These are phyloP conservation scores for Leccinum longicurvipes DNA, from an alignment of 768 basidiomycete genomes.

Conservation along the genomic window DNA sequence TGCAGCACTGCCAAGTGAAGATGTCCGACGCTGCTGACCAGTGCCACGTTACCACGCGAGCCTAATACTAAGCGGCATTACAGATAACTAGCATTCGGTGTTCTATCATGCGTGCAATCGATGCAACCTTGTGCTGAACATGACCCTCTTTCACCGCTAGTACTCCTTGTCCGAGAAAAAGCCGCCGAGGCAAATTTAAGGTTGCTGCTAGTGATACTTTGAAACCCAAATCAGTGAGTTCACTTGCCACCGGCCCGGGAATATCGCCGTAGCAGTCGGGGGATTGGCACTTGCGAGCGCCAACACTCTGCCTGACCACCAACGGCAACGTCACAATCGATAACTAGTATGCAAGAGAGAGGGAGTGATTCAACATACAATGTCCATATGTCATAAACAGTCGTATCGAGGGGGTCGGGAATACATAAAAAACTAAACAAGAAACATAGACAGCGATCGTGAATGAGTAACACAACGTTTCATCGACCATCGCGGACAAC, in stretches of 20 bases:
- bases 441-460: neutral
- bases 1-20: neutral
- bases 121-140: neutral
- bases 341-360: neutral
- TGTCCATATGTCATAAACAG: neutral
- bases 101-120: neutral
- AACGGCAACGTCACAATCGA: too few relatives aligned
- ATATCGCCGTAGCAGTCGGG: too few relatives aligned
- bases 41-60: neutral
- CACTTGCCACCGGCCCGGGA: too few relatives aligned
- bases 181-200: too few relatives aligned
- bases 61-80: neutral
- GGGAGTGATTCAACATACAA: constrained; percentile 1
- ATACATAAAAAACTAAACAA: neutral
- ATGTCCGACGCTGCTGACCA: neutral
- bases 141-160: neutral
- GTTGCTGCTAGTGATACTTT: too few relatives aligned
- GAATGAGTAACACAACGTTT: neutral
- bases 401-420: neutral
- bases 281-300: too few relatives aligned
- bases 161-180: too few relatives aligned
- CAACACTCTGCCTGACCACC: too few relatives aligned
- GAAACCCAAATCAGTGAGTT: too few relatives aligned
- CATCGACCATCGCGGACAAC: constrained; percentile 2
- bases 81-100: neutral